Evolutionary conservation across 805 yeast species (phyloP).

Genomic region (Metschnikowia arizonensis): DNA sequence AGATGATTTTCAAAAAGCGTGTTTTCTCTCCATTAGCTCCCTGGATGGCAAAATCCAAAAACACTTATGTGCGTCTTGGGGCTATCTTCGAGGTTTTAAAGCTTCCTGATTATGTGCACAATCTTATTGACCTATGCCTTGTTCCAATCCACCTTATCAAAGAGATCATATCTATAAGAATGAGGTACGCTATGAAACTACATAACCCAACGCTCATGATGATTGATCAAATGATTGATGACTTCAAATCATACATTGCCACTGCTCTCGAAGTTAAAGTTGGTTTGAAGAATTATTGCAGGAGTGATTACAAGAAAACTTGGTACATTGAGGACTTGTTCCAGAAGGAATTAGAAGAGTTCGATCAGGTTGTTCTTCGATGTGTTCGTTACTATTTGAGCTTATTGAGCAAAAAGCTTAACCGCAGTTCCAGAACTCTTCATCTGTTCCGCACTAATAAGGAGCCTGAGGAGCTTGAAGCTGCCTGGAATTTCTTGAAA

Average conservation of each 20-base stretch:
- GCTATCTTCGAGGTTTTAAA: constrained; percentile 62
- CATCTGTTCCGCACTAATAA: constrained; percentile 75
- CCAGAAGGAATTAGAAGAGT: constrained; percentile 47
- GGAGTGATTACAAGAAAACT: constrained; percentile 48
- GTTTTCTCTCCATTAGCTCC: constrained; percentile 69
- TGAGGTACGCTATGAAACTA: constrained; percentile 72
- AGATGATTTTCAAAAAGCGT: constrained; percentile 64
- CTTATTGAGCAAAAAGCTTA: constrained; percentile 67
- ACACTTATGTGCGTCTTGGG: constrained; percentile 60
- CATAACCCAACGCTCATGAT: constrained; percentile 89
- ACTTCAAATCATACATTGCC: constrained; percentile 70
- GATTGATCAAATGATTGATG: constrained; percentile 90
- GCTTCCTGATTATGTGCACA: constrained; percentile 67
- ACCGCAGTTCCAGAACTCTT: constrained; percentile 65
- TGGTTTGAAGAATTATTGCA: constrained; percentile 57
- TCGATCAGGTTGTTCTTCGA: constrained; percentile 64
- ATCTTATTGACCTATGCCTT: constrained; percentile 58
- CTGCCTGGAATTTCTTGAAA: constrained; percentile 73
- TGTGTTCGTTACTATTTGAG: constrained; percentile 71
- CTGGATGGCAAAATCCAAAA: constrained; percentile 76
- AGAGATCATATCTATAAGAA: constrained; percentile 70
- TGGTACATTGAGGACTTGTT: constrained; percentile 70
- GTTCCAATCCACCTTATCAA: constrained; percentile 79
- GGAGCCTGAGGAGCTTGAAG: constrained; percentile 86
- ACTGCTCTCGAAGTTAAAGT: constrained; percentile 72